Base-by-base conservation (phyloP, 192 early-diverging fungal genomes). In the Lobosporangium transversale region DNA sequence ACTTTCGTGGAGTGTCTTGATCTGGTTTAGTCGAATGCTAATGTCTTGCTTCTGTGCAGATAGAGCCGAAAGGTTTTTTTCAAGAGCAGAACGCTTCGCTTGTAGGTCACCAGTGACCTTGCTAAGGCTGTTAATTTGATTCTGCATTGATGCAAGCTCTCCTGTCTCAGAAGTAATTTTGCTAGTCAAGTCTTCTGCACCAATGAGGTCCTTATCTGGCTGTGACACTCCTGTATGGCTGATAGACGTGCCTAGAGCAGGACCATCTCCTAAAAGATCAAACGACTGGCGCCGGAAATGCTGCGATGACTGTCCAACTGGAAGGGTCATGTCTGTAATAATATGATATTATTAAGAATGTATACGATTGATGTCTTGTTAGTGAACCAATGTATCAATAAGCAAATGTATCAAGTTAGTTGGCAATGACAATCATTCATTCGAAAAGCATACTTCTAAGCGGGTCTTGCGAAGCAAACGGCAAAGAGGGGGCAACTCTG, bases 1-100 rank as follows among this genome's bases (percentile, higher is more conserved):
- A 2, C 85, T 66, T 43, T 93, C 92, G 53, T 87, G 86, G 26
- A 83, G 58, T 8, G 87, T 85, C 32, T 84, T 81, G 4, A 85
- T 65, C 61, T 87, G 84, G 14, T 86, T 76, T 21, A 92, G 51
- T 17, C 85, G 84, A 23, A 87, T 62, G 29, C 80, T 82, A 17
- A 91, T 59, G 48, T 91, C 87, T 49, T 91, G 83, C 43, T 92
- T 91, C 58, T 90, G 83, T 5, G 83, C 81, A 0, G 71, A 80
- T 4, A 92, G 68, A n/a, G 58, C 66, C 11, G 83, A 81, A n/a
- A 90, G 78, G 48, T 89, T 85, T 15, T 84, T 78, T 23, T 94
- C 92, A 15, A 88, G 30, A 5, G 67, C 70, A 0, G 74, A 55
- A 4, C 87, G 83, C 78, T 89, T 85, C 24, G 66, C 65, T 36